phyloP scores from a whole-genome alignment of 1,284 basidiomycete species.

The Trametes polyzona region DNA sequence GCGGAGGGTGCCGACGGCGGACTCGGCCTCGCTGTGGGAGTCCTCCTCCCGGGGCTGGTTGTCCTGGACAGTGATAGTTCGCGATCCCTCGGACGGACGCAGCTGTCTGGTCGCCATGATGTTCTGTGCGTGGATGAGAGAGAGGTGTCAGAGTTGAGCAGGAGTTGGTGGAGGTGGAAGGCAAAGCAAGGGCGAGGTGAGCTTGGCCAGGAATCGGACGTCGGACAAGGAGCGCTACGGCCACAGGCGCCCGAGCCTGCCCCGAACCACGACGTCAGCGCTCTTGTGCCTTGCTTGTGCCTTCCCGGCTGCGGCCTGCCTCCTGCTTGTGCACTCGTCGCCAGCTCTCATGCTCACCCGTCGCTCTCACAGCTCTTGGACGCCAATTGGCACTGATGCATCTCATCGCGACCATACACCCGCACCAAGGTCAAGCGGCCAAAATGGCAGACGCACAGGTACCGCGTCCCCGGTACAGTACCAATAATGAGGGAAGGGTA shows the following conservation, averaged over 20 bases:
- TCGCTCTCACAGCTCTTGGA: too few relatives aligned
- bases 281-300: not conserved
- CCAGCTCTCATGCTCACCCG: not conserved
- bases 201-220: not conserved
- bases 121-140: not conserved
- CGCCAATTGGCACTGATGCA: too few relatives aligned
- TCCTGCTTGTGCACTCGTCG: too few relatives aligned
- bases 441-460: too few relatives aligned
- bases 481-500: too few relatives aligned
- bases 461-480: too few relatives aligned
- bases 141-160: not conserved
- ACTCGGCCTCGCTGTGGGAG: constrained; percentile 25
- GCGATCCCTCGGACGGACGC: constrained; percentile 54
- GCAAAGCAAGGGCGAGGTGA: not conserved
- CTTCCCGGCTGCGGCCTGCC: too few relatives aligned
- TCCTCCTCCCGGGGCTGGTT: constrained; percentile 43
- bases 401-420: too few relatives aligned
- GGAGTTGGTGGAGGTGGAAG: constrained; percentile 5
- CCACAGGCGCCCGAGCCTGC: not conserved
- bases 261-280: not conserved
- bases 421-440: too few relatives aligned
- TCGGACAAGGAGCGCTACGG: not conserved
- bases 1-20: constrained; percentile 50
- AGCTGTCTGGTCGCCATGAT: constrained; percentile 11
- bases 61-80: constrained; percentile 56